phyloP scores from a whole-genome alignment of 768 basidiomycete genomes.

The Lactifluus volemus region DNA sequence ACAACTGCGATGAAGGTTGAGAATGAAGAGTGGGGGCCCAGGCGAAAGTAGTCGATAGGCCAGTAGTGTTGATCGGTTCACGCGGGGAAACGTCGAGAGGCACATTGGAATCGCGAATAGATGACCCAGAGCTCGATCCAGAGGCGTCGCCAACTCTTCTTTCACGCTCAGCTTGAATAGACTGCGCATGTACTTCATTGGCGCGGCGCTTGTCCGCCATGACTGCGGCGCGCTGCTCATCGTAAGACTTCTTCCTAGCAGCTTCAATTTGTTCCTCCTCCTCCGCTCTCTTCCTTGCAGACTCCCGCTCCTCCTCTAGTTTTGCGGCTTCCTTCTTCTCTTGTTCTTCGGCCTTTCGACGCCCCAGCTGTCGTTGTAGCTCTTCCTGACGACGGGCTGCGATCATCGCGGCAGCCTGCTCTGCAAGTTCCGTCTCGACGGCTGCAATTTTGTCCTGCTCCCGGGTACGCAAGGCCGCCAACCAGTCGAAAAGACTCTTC shows the following conservation, averaged over 20 bases:
- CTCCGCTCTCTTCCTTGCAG: neutral
- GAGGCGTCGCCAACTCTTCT: neutral
- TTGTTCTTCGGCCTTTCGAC: constrained; percentile 6
- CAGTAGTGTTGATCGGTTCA: neutral
- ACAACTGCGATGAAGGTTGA: neutral
- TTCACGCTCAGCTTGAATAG: constrained; percentile 7
- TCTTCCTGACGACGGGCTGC: constrained; percentile 5
- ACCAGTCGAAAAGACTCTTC: neutral
- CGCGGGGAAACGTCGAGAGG: neutral
- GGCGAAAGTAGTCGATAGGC: neutral
- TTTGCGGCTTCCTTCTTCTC: constrained; percentile 3
- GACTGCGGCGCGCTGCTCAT: constrained; percentile 5
- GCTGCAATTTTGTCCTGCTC: neutral
- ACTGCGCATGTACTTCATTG: neutral
- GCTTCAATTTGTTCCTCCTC: constrained; percentile 1
- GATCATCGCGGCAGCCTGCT: neutral
- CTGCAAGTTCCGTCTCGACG: constrained; percentile 2
- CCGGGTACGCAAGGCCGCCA: neutral
- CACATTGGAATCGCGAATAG: neutral
- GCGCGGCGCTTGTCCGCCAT: constrained; percentile 1
- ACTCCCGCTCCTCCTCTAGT: constrained; percentile 4
- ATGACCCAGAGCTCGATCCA: neutral
- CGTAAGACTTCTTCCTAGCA: constrained; percentile 1
- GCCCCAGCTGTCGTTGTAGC: constrained; percentile 2
- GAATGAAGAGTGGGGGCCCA: neutral